Base-by-base conservation (phyloP, 2,329 filamentous ascomycete species). In the Calonectria fujianensis region DNA sequence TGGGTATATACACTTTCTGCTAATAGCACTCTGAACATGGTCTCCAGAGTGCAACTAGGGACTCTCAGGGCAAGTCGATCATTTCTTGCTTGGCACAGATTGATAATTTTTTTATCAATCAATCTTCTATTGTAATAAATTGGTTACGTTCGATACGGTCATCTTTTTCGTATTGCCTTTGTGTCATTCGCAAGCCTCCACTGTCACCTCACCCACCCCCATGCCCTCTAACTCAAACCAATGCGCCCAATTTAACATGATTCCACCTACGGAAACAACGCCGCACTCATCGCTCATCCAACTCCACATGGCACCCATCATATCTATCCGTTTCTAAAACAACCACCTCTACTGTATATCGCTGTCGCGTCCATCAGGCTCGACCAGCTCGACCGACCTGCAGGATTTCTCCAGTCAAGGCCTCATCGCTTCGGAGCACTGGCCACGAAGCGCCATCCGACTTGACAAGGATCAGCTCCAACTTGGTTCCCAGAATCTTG, bases 401-500 rank as follows among this genome's bases (percentile, higher is more conserved):
- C 77, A 98, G 92, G 80, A 98, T 98, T 87, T 98, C 94, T 8
- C 91, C 91, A 13, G 89, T 91, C 75, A 86, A 82, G 71, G 87
- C 85, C 79, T 98, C 95, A 80, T 97, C 95, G 74, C 92, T 94
- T 75, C 95, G 91, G 81, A 98, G 86, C 7, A 97, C 94, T 41
- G 96, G 94, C 96, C 96, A 98, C 82, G 95, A 94, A 52, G 90
- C 89, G 14, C 93, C 94, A 80, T 96, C 94, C 3, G 93, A 93
- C 86, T 92, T 92, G 83, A 84, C 91, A 70, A 98, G 87, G 35
- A 89, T 93, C 81, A 98, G 87, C 85, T 98, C 96, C 67, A 98
- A 87, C 88, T 98, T 98, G 1, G 96, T 97, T 32, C 95, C 95
- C 84, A 98, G 89, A 74, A 98, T 92, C 86, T 94, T 95, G 87